A percentile compares a stretch with the other conserved stretches of the same genome.
Evolutionary conservation across 371 early-diverging fungal species (phyloP).

Genomic region (Chytridium lagenaria): DNA sequence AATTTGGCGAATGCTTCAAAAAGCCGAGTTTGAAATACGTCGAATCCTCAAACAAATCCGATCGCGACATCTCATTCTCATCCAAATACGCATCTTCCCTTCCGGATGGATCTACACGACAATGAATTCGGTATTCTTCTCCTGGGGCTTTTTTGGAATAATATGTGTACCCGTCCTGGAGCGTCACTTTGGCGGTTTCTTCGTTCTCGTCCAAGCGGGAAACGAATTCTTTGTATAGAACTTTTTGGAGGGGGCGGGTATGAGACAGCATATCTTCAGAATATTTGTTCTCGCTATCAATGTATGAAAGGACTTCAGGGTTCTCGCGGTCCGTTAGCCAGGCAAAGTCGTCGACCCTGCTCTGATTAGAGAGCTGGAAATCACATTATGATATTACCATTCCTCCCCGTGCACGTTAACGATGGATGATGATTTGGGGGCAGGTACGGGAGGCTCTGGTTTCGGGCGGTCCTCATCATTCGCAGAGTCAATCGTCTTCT

Average conservation of each 20-base stretch:
- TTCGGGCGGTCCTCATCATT: not conserved
- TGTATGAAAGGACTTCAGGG: constrained; percentile 61
- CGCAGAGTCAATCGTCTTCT: not conserved
- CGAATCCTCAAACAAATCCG: constrained; percentile 44
- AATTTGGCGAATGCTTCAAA: constrained; percentile 59
- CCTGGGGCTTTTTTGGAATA: constrained; percentile 59
- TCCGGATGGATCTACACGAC: constrained; percentile 41
- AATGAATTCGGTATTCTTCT: constrained; percentile 63
- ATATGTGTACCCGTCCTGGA: constrained; percentile 64
- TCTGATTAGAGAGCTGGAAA: not conserved
- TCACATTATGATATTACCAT: not conserved
- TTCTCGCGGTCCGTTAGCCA: constrained; percentile 62
- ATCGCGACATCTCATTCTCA: constrained; percentile 60
- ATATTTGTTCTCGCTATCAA: constrained; percentile 60
- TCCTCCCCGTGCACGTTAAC: constrained; percentile 1
- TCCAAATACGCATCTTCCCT: constrained; percentile 57
- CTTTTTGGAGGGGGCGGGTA: constrained; percentile 59
- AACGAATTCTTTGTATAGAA: constrained; percentile 66
- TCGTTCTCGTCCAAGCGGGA: constrained; percentile 62
- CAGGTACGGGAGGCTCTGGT: not conserved
- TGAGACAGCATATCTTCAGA: constrained; percentile 44
- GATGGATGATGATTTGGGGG: not conserved
- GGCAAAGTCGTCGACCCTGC: constrained; percentile 56
- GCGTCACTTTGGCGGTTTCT: constrained; percentile 54
- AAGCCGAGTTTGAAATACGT: constrained; percentile 64